Base-by-base conservation (phyloP, 2,329 filamentous ascomycete species). In the Neoscytalidium dimidiatum region DNA sequence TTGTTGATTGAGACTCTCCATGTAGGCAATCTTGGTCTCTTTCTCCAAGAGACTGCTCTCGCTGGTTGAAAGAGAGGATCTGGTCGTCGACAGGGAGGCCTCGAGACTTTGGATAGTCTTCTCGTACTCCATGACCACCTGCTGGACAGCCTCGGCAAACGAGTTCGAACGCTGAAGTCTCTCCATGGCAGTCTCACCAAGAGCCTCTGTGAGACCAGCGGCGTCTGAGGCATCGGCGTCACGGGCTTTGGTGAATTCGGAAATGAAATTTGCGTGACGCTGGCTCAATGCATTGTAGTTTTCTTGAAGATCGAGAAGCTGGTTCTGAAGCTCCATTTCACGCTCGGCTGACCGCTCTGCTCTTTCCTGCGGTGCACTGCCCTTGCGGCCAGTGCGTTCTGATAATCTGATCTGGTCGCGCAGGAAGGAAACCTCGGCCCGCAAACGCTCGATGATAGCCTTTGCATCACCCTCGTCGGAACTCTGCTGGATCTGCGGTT, bases 61-160 rank as follows among this genome's bases (percentile, higher is more conserved):
- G 0, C 91, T 94, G 68, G 83, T 90, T 11, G 95, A 90, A 29
- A 99, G 83, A 0, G 92, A 92, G 35, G 91, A 85, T 65, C 95
- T 87, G 1, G 95, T 98, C 72, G 88, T 95, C 0, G 94, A 94
- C 14, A 99, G 86, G 1, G 94, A 97, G 58, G 93, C 89, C 77
- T 99, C 95, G 17, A 99, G 85, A 62, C 88, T 90, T 76, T 98
- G 94, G 57, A 99, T 99, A 0, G 96, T 99, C 84, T 96, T 98
- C 77, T 99, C 96, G 75, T 99, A 99, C 78, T 99, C 95, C 56
- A 98, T 82, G 3, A 99, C 92, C 23, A 99, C 92, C 73, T 96
- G 92, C 73, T 99, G 95, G 21, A 99, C 94, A 29, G 94, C 94
- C 75, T 96, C 91, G 1, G 94, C 94, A 74, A 99, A 98, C 0